phyloP scores from a whole-genome alignment of 805 yeast species.

The Tetrapisispora fleetii region DNA sequence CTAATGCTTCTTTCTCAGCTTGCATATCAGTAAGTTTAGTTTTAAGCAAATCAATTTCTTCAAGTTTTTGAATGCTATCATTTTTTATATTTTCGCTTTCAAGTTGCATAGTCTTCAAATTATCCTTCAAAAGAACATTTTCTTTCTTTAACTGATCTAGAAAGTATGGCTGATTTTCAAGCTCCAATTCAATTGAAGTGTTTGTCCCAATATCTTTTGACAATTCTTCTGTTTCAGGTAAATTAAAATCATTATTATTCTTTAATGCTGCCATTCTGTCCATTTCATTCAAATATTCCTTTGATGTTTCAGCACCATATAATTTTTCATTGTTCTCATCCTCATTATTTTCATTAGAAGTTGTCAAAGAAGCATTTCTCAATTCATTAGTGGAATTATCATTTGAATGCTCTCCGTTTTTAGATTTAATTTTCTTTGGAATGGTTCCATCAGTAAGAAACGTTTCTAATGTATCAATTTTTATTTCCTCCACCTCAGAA shows the following conservation, averaged over 20 bases:
- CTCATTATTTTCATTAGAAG: neutral
- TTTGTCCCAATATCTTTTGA: neutral
- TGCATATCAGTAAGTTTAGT: neutral
- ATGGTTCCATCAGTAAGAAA: neutral
- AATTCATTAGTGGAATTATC: neutral
- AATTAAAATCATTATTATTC: slow-evolving; percentile 4
- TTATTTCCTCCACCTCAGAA: slow-evolving; percentile 1
- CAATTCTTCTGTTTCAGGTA: neutral
- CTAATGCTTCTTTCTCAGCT: neutral
- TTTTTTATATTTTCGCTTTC: neutral
- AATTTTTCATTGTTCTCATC: neutral
- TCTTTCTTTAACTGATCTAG: neutral
- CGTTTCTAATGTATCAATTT: neutral
- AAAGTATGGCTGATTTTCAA: neutral
- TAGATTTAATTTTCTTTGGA: neutral
- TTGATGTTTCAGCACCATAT: neutral
- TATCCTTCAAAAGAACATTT: neutral
- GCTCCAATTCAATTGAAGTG: neutral
- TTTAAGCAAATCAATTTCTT: neutral
- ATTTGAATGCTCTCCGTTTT: neutral
- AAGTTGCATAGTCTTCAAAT: neutral
- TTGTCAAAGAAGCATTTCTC: neutral
- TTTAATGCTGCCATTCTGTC: neutral
- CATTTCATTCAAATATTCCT: neutral
- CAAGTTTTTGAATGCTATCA: neutral